These are phyloP conservation scores for Hygrocybe coccinea DNA, from an alignment of 768 basidiomycete species.

Conservation along the genomic window DNA sequence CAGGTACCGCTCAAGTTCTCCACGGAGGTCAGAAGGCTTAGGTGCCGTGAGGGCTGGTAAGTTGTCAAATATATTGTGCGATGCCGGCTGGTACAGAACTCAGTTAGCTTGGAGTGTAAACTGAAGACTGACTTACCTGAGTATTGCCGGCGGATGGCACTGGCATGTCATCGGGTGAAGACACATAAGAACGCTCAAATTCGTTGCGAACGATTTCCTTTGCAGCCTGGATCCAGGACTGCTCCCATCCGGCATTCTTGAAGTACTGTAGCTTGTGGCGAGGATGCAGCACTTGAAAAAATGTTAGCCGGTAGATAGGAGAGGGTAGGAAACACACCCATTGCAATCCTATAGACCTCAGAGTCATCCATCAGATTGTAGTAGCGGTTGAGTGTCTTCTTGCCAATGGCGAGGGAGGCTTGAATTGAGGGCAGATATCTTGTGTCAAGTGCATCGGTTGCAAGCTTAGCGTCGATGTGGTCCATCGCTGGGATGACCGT, in stretches of 20 bases:
- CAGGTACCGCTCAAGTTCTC: slow-evolving; percentile 29
- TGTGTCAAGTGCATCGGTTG: background rate
- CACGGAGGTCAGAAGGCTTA: slow-evolving; percentile 11
- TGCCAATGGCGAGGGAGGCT: slow-evolving; percentile 15
- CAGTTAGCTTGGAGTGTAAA: background rate
- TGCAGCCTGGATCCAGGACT: slow-evolving; percentile 27
- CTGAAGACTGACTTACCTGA: background rate
- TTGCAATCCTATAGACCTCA: slow-evolving; percentile 20
- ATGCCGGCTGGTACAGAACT: background rate
- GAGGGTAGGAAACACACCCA: slow-evolving; percentile 20
- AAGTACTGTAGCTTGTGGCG: slow-evolving; percentile 35
- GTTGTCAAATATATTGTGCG: slow-evolving; percentile 27
- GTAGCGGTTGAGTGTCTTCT: slow-evolving; percentile 24
- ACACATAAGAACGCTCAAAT: slow-evolving; percentile 8
- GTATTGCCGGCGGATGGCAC: background rate
- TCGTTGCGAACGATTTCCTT: slow-evolving; percentile 18
- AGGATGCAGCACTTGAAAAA: slow-evolving; percentile 32
- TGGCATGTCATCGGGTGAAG: background rate
- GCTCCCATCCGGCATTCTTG: slow-evolving; percentile 24
- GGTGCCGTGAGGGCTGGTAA: slow-evolving; percentile 19
- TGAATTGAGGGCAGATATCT: slow-evolving; percentile 11
- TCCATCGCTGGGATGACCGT: slow-evolving; percentile 34
- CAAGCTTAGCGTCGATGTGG: slow-evolving; percentile 22
- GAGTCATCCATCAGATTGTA: slow-evolving; percentile 19
- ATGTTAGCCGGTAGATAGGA: background rate